Conservation (phyloP, 257 asterid species). For the Ajuga chamaepitys region DNA sequence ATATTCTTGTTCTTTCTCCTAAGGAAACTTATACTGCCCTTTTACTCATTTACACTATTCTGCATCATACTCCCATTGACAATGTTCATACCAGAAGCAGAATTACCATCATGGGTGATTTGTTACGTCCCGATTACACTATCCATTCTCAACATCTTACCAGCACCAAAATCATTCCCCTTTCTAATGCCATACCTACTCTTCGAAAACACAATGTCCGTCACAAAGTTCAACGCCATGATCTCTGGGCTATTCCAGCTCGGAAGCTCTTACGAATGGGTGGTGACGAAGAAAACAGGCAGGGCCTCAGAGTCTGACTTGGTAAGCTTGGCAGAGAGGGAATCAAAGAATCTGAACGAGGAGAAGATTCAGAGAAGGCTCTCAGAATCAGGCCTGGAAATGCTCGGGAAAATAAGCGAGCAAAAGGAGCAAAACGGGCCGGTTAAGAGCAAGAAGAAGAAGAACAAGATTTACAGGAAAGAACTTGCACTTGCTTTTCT, state of each 20-base stretch:
- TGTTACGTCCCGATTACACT: constrained; percentile 75
- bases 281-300: constrained; percentile 86
- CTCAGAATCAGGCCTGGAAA: constrained; percentile 79
- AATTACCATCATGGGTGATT: constrained; percentile 79
- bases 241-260: constrained; percentile 82
- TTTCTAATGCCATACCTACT: constrained; percentile 89
- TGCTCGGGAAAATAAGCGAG: constrained; percentile 50
- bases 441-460: constrained; percentile 42
- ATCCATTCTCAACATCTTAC: constrained; percentile 78
- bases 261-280: constrained; percentile 92
- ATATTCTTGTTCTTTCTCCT: constrained; percentile 85
- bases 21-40: constrained; percentile 79
- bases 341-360: constrained; percentile 33
- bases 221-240: constrained; percentile 94
- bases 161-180: constrained; percentile 81
- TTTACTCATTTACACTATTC: constrained; percentile 88
- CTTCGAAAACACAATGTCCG: constrained; percentile 95
- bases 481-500: constrained; percentile 83
- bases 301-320: constrained; percentile 78
- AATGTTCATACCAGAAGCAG: constrained; percentile 92
- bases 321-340: constrained; percentile 61
- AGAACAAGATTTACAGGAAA: constrained; percentile 58
- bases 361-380: constrained; percentile 66
- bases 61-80: constrained; percentile 88
- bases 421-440: constrained; percentile 22